Conservation (phyloP, 2,329 filamentous ascomycete species). For the Aspergillus neotritici region DNA sequence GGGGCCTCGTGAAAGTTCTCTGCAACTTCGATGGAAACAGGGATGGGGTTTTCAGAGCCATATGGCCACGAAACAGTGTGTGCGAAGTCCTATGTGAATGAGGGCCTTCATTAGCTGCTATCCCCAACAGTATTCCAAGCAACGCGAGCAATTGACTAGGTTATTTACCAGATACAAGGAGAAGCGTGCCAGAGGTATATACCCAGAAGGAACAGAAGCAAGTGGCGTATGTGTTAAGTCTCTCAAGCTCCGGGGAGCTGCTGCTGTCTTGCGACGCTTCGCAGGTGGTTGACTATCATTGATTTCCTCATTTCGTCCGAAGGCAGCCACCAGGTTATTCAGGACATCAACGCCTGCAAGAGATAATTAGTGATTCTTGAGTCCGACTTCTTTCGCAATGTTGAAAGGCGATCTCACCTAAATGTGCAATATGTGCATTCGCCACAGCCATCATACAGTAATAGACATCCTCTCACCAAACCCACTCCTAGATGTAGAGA, state of each 20-base stretch:
- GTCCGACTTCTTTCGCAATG: too few relatives aligned
- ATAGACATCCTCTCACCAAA: too few relatives aligned
- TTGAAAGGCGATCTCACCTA: too few relatives aligned
- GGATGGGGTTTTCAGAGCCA: conserved; percentile 1
- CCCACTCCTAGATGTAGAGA: too few relatives aligned
- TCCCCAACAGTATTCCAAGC: too few relatives aligned
- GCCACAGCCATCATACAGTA: too few relatives aligned
- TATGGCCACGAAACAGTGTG: not conserved
- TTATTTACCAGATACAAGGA: conserved; percentile 27
- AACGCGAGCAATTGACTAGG: not conserved
- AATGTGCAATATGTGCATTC: too few relatives aligned
- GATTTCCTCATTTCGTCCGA: conserved; percentile 13
- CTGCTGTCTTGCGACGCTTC: conserved; percentile 31
- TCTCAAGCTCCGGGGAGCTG: conserved; percentile 14
- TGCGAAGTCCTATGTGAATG: conserved; percentile 16
- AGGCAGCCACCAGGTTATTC: conserved; percentile 18
- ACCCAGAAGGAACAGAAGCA: conserved; percentile 20
- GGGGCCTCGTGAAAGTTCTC: too few relatives aligned
- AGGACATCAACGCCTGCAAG: conserved; percentile 9
- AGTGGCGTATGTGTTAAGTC: conserved; percentile 12
- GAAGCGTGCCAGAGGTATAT: conserved; percentile 30
- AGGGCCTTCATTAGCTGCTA: not conserved
- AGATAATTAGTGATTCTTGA: too few relatives aligned
- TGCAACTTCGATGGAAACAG: conserved; percentile 12
- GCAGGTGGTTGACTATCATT: conserved; percentile 17